Percentiles rank a stretch among this genome's conserved stretches.
Evolutionary conservation across 2,329 filamentous ascomycete genomes (phyloP).

Genomic region (Clonostachys rhizophaga): DNA sequence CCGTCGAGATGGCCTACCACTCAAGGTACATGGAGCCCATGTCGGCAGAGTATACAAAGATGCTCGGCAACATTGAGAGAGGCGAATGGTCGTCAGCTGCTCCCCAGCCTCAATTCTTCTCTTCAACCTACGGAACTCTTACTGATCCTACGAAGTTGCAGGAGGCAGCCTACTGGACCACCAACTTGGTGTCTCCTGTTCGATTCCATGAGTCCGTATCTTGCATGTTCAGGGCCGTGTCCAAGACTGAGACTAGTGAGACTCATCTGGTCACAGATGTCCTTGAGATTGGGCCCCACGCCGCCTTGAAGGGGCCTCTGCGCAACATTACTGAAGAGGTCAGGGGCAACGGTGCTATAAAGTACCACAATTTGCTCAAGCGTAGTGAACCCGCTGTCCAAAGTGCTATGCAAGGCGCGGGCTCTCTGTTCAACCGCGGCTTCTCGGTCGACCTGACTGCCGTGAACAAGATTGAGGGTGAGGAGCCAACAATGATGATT

Average conservation of each 20-base stretch:
- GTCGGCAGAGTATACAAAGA: constrained; percentile 8
- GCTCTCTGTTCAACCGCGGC: constrained; percentile 15
- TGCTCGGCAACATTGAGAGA: background rate
- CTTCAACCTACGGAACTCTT: background rate
- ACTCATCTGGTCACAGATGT: background rate
- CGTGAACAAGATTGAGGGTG: constrained; percentile 21
- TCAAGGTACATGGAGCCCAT: constrained; percentile 18
- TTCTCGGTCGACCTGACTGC: constrained; percentile 29
- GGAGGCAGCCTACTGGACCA: constrained; percentile 10
- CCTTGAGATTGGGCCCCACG: constrained; percentile 11
- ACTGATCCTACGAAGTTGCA: background rate
- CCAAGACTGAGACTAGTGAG: too few species aligned
- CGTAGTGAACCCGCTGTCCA: constrained; percentile 17
- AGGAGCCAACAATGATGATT: constrained; percentile 6
- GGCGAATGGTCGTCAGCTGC: background rate
- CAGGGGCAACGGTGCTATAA: constrained; percentile 27
- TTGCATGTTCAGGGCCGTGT: background rate
- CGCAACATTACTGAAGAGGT: constrained; percentile 10
- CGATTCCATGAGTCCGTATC: constrained; percentile 3
- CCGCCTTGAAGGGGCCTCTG: constrained; percentile 4
- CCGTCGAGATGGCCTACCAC: constrained; percentile 12
- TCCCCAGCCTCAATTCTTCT: constrained; percentile 1
- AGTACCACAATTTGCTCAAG: background rate
- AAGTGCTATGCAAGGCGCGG: constrained; percentile 29
- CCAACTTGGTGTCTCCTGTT: constrained; percentile 15